phyloP scores from a whole-genome alignment of 176 grass and related monocot species.

The Otatea glauca region DNA sequence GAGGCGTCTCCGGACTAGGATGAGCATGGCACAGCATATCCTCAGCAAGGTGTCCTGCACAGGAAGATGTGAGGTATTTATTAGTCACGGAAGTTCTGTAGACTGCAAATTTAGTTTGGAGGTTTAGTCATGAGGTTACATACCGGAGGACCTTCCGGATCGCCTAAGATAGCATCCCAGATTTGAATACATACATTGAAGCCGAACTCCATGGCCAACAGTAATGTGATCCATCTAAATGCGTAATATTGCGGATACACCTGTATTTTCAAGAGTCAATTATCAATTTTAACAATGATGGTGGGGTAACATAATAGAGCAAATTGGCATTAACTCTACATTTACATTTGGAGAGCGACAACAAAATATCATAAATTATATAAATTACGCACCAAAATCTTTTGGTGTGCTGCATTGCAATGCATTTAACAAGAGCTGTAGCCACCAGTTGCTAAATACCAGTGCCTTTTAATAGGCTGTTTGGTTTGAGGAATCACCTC shows the following conservation, averaged over 20 bases:
- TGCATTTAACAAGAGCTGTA: neutral
- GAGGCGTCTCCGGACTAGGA: conserved; percentile 68
- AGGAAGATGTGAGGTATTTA: conserved; percentile 7
- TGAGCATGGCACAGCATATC: conserved; percentile 92
- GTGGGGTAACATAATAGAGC: neutral
- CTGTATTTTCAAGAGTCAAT: conserved; percentile 49
- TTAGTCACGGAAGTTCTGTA: neutral
- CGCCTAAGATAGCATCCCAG: conserved; percentile 90
- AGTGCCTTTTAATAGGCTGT: neutral
- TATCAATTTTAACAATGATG: neutral
- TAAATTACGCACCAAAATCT: neutral
- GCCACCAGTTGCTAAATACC: conserved; percentile 4
- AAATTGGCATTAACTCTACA: neutral
- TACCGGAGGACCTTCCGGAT: conserved; percentile 80
- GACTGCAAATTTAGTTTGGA: neutral
- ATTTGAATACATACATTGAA: conserved; percentile 73
- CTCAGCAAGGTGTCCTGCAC: conserved; percentile 84
- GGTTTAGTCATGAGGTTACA: neutral
- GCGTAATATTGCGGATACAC: conserved; percentile 93
- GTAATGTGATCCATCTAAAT: conserved; percentile 94
- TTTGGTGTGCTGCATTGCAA: neutral
- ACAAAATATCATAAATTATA: neutral
- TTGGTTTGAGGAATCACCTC: no score
- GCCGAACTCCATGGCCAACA: conserved; percentile 89
- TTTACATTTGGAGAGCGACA: neutral